A percentile compares a stretch with the other conserved stretches of the same genome.
Conservation (phyloP, 1,139 yeast genomes). For the Suhomyces bokatorum region DNA sequence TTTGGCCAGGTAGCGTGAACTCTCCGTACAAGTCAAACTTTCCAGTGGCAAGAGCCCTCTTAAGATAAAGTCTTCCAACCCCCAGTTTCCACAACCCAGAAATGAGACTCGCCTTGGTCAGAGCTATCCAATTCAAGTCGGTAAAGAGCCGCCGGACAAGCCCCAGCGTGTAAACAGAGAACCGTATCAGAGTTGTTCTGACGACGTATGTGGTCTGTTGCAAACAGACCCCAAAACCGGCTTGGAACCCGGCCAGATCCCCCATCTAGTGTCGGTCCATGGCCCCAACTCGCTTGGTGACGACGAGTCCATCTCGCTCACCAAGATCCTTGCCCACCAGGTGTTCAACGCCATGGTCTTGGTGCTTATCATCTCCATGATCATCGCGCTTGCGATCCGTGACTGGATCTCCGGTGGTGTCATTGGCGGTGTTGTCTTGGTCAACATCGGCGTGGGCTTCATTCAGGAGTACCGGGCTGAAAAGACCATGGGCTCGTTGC, state of each 20-base stretch:
- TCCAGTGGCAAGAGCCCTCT: not conserved
- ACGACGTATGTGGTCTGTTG: conserved; percentile 37
- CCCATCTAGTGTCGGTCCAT: conserved; percentile 24
- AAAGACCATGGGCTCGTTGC: conserved; percentile 76
- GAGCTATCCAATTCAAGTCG: conserved; percentile 21
- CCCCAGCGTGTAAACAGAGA: conserved; percentile 13
- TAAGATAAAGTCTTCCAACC: conserved; percentile 14
- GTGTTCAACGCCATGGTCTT: conserved; percentile 79
- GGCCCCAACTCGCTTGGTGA: conserved; percentile 69
- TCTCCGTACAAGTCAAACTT: not conserved
- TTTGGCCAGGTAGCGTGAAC: not conserved
- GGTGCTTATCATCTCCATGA: conserved; percentile 71
- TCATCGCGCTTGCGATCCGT: conserved; percentile 69
- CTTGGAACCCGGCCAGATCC: conserved; percentile 41
- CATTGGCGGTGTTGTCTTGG: conserved; percentile 64
- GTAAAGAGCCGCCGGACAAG: conserved; percentile 17
- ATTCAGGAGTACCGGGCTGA: conserved; percentile 75
- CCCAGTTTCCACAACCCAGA: conserved; percentile 1
- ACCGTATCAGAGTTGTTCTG: conserved; percentile 36
- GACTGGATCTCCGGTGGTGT: conserved; percentile 89
- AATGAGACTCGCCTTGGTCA: conserved; percentile 20
- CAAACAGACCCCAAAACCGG: conserved; percentile 49
- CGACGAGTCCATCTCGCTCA: conserved; percentile 56
- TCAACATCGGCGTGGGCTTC: conserved; percentile 70
- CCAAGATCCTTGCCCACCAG: conserved; percentile 64